phyloP scores from a whole-genome alignment of 1,139 yeast species.

The Debaryomyces nepalensis region DNA sequence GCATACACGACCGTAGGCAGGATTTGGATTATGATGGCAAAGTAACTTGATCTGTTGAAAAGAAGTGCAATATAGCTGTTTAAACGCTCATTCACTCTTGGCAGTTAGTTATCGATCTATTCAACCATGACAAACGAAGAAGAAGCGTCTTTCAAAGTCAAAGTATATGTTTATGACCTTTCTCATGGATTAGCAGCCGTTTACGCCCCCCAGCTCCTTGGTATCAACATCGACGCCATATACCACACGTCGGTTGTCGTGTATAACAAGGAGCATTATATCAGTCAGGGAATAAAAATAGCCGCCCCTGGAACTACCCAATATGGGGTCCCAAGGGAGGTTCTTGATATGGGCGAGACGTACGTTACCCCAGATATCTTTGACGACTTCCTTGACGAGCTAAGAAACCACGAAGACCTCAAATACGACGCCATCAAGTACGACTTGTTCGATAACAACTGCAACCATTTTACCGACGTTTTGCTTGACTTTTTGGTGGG shows the following conservation, averaged over 20 bases:
- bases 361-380: constrained; percentile 56
- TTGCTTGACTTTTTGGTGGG: constrained; percentile 64
- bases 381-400: constrained; percentile 56
- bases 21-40: background rate
- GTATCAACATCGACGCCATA: constrained; percentile 58
- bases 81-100: no score
- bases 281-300: constrained; percentile 62
- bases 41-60: background rate
- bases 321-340: constrained; percentile 61
- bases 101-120: no score
- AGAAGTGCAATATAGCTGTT: background rate
- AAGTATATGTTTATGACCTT: constrained; percentile 68
- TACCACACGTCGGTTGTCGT: constrained; percentile 71
- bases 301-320: constrained; percentile 56
- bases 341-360: constrained; percentile 59
- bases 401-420: constrained; percentile 41
- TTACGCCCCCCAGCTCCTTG: constrained; percentile 50
- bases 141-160: constrained; percentile 34
- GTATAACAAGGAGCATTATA: constrained; percentile 58
- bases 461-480: constrained; percentile 69
- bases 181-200: constrained; percentile 52
- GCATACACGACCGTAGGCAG: constrained; percentile 8
- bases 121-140: constrained; percentile 17
- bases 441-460: constrained; percentile 67
- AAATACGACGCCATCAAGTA: constrained; percentile 55